These are phyloP conservation scores for Verticillium alfalfae DNA, from an alignment of 2,329 filamentous ascomycete genomes.

Conservation along the genomic window DNA sequence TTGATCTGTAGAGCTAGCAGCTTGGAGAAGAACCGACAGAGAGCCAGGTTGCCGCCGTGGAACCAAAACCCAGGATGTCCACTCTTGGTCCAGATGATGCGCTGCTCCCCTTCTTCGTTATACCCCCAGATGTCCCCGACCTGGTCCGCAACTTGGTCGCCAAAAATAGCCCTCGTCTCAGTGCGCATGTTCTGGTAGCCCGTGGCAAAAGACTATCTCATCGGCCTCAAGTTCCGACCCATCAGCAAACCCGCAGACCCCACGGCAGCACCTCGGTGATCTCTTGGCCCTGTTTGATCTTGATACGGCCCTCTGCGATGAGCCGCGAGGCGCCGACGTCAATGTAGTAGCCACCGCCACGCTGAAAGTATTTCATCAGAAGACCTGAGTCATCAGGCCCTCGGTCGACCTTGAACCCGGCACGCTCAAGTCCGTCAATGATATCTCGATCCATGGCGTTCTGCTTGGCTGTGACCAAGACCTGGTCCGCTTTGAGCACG, in stretches of 20 bases:
- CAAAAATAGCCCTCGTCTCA: slow-evolving; percentile 40
- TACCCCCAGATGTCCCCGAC: slow-evolving; percentile 41
- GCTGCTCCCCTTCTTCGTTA: slow-evolving; percentile 41
- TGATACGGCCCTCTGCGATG: slow-evolving; percentile 24
- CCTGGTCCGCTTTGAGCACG: slow-evolving; percentile 55
- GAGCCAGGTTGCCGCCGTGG: slow-evolving; percentile 26
- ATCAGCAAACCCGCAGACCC: slow-evolving; percentile 35
- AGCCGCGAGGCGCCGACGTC: slow-evolving; percentile 17
- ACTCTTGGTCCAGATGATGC: slow-evolving; percentile 22
- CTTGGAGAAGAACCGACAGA: slow-evolving; percentile 26
- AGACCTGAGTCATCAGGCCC: slow-evolving; percentile 45
- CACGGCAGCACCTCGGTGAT: slow-evolving; percentile 43
- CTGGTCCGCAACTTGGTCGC: slow-evolving; percentile 40
- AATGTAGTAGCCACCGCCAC: slow-evolving; percentile 22
- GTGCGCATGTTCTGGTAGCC: slow-evolving; percentile 49
- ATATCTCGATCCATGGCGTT: slow-evolving; percentile 30
- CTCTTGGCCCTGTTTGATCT: slow-evolving; percentile 43
- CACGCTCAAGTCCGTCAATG: slow-evolving; percentile 40
- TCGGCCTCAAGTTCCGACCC: slow-evolving; percentile 25
- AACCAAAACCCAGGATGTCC: slow-evolving; percentile 29
- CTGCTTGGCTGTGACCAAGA: slow-evolving; percentile 30
- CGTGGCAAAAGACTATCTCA: slow-evolving; percentile 39
- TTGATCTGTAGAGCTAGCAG: slow-evolving; percentile 21
- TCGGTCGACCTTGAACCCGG: slow-evolving; percentile 55
- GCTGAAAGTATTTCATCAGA: slow-evolving; percentile 31